phyloP scores from a whole-genome alignment of 2,329 filamentous ascomycete species.

The Penicillium hesseltinei region DNA sequence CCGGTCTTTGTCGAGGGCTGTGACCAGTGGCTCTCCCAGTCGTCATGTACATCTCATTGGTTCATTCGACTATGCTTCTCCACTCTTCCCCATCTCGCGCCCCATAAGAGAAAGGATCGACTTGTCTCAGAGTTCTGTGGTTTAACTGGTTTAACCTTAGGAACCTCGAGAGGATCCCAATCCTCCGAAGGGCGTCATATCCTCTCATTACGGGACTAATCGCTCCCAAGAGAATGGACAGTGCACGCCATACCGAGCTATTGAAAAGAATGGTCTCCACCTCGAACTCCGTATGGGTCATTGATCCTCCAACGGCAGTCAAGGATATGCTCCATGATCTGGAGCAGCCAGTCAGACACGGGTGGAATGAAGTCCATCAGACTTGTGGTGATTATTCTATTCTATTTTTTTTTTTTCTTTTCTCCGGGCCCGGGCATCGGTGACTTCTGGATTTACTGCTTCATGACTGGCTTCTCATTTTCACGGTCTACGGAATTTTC shows the following conservation, averaged over 20 bases:
- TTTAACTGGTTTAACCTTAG: slow-evolving; percentile 1
- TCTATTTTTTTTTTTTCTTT: background rate
- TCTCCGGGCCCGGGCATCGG: background rate
- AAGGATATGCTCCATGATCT: slow-evolving; percentile 12
- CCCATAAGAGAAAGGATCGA: background rate
- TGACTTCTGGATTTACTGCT: background rate
- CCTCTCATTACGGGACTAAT: background rate
- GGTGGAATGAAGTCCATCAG: background rate
- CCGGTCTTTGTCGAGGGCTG: background rate
- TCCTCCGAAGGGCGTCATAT: slow-evolving; percentile 2
- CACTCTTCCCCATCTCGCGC: background rate
- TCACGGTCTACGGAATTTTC: background rate
- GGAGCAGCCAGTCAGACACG: slow-evolving; percentile 1
- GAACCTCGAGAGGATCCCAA: background rate
- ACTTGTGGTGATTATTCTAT: background rate
- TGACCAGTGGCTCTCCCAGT: background rate
- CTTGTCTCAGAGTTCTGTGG: background rate
- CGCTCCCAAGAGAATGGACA: slow-evolving; percentile 1
- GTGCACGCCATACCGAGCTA: slow-evolving; percentile 5
- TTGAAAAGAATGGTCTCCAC: slow-evolving; percentile 4
- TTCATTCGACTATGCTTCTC: background rate
- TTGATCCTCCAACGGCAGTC: slow-evolving; percentile 8
- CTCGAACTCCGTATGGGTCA: background rate
- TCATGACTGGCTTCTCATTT: background rate
- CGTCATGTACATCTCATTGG: background rate